Conservation (phyloP, 2,329 filamentous ascomycete genomes). For the Myriosclerotinia scirpicola region DNA sequence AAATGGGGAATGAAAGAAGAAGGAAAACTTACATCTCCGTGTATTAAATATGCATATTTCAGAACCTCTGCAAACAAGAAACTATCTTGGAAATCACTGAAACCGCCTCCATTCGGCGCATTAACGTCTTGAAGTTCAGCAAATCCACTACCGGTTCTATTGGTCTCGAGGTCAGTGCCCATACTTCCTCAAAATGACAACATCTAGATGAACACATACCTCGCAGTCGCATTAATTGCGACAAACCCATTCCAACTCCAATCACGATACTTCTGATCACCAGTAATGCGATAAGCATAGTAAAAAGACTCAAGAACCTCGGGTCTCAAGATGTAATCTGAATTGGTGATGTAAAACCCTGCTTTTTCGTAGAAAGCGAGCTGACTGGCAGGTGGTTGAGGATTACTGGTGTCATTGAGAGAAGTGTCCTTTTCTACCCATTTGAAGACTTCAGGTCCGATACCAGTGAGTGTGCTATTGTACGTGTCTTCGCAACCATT, state of each 20-base stretch:
- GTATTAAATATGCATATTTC: conserved; percentile 78
- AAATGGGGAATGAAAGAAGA: too few relatives aligned
- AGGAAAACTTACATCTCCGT: conserved; percentile 36
- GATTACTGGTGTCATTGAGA: conserved; percentile 45
- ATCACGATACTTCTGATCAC: conserved; percentile 73
- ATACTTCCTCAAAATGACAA: neutral
- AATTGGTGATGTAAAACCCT: conserved; percentile 69
- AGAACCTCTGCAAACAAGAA: conserved; percentile 87
- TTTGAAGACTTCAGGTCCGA: conserved; percentile 68
- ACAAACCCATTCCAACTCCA: conserved; percentile 81
- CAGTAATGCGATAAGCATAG: conserved; percentile 81
- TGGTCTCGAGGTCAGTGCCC: neutral
- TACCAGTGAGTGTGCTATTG: conserved; percentile 62
- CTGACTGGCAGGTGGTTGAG: conserved; percentile 46
- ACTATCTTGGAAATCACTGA: conserved; percentile 74
- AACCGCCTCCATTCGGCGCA: conserved; percentile 56
- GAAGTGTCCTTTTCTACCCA: conserved; percentile 54
- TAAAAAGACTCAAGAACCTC: conserved; percentile 85
- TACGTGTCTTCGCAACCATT: conserved; percentile 76
- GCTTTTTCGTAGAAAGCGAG: conserved; percentile 60
- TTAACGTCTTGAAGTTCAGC: conserved; percentile 67
- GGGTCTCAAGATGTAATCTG: conserved; percentile 68
- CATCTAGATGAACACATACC: neutral
- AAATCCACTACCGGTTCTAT: conserved; percentile 63
- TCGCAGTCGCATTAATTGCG: conserved; percentile 62